These are phyloP conservation scores for Selaginella tamariscina DNA, from an alignment of 75 land plant genomes.

Conservation along the genomic window DNA sequence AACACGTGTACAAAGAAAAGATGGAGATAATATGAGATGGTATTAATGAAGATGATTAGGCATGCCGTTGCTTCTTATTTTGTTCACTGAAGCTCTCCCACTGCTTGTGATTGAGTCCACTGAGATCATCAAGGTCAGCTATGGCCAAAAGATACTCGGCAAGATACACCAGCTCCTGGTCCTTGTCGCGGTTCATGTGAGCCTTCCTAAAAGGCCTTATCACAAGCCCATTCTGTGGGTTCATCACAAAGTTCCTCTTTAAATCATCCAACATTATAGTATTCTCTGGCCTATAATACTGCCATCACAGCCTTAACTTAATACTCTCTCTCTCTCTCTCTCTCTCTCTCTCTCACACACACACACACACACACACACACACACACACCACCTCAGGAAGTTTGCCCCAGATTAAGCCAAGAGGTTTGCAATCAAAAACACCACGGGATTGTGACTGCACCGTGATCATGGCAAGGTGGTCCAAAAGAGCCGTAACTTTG, in stretches of 20 bases:
- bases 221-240: slow-evolving; percentile 14
- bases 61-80: slow-evolving; percentile 16
- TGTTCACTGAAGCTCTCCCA: slow-evolving; percentile 61
- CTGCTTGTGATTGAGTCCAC: slow-evolving; percentile 47
- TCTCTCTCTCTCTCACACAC: neutral
- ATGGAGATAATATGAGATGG: neutral
- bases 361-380: no score
- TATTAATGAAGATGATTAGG: neutral
- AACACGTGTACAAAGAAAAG: no score
- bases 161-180: slow-evolving; percentile 5
- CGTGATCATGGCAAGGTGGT: slow-evolving; percentile 10
- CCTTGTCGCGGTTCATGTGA: slow-evolving; percentile 3
- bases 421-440: slow-evolving; percentile 9
- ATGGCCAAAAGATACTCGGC: slow-evolving; percentile 5
- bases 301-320: neutral
- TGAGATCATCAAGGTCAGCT: slow-evolving; percentile 31
- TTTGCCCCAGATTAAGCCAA: neutral
- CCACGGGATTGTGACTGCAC: neutral
- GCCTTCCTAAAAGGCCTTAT: slow-evolving; percentile 8
- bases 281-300: slow-evolving; percentile 7
- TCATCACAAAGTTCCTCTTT: slow-evolving; percentile 9
- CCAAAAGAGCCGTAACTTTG: slow-evolving; percentile 1
- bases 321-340: neutral
- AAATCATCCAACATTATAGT: slow-evolving; percentile 10
- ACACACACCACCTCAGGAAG: neutral